These are phyloP conservation scores for Ustilago loliicola DNA, from an alignment of 1,284 basidiomycete genomes.

Conservation along the genomic window DNA sequence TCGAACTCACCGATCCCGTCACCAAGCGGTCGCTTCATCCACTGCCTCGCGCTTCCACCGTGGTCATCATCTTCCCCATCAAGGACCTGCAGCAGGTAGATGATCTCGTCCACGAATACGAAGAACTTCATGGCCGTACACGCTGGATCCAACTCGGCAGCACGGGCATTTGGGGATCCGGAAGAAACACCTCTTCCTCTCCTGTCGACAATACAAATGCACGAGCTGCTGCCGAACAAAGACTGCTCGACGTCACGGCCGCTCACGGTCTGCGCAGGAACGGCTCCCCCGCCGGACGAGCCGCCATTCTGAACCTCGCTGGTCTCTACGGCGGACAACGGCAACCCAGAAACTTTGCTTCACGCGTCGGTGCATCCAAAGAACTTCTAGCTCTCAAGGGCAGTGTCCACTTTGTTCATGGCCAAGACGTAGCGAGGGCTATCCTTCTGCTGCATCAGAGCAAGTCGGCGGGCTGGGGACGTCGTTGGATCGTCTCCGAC, in stretches of 20 bases:
- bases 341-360: constrained; percentile 52
- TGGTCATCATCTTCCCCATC: constrained; percentile 76
- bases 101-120: constrained; percentile 52
- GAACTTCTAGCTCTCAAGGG: constrained; percentile 49
- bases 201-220: constrained; percentile 44
- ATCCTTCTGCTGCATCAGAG: constrained; percentile 51
- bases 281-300: constrained; percentile 5
- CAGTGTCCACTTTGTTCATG: constrained; percentile 62
- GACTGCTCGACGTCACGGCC: constrained; percentile 39
- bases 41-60: constrained; percentile 76
- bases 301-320: constrained; percentile 56
- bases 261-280: neutral
- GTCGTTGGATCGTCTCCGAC: constrained; percentile 62
- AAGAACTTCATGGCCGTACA: constrained; percentile 31
- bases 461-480: constrained; percentile 33
- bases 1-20: constrained; percentile 69
- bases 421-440: constrained; percentile 58
- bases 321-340: constrained; percentile 60
- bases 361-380: constrained; percentile 47
- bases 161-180: constrained; percentile 59
- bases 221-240: constrained; percentile 44
- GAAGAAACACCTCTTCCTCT: constrained; percentile 34
- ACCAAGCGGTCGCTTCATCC: constrained; percentile 70
- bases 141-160: constrained; percentile 65
- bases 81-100: constrained; percentile 47